Conservation (phyloP, 148 eudicot species). For the Gaultheria prostrata region DNA sequence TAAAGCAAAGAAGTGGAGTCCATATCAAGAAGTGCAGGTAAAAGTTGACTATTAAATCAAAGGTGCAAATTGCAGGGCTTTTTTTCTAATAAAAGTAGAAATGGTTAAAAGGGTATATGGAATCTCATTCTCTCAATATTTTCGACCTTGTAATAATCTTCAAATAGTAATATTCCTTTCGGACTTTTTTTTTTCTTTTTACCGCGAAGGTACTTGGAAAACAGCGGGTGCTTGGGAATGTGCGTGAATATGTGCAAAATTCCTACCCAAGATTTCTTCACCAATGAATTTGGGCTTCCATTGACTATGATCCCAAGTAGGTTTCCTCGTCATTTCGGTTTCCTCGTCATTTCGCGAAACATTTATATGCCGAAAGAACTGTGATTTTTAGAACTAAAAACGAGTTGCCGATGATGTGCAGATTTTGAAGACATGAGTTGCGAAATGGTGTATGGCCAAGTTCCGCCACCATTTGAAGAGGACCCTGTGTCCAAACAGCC, state of each 20-base stretch:
- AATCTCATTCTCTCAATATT: neutral
- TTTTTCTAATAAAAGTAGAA: too few relatives aligned
- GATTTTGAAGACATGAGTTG: conserved; percentile 99
- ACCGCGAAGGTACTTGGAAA: conserved; percentile 71
- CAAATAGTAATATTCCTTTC: neutral
- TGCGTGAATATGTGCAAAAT: conserved; percentile 97
- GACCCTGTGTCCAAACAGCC: conserved; percentile 76
- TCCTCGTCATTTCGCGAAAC: too few relatives aligned
- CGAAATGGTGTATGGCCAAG: conserved; percentile 92
- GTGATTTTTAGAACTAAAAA: neutral
- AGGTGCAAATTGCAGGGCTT: neutral
- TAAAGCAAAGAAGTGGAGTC: conserved; percentile 85
- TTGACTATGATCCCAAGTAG: conserved; percentile 94
- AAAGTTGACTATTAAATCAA: neutral
- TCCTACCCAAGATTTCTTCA: conserved; percentile 98
- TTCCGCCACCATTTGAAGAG: conserved; percentile 77
- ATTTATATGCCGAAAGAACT: neutral
- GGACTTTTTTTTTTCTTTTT: neutral
- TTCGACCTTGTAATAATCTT: neutral
- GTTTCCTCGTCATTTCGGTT: conserved; percentile 19
- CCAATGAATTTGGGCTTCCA: conserved; percentile 93
- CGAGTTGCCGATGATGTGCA: conserved; percentile 17
- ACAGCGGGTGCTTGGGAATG: conserved; percentile 95
- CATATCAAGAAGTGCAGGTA: conserved; percentile 94
- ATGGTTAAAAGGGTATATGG: too few relatives aligned